Percentiles rank a stretch among this genome's conserved stretches.
These are phyloP conservation scores for Cryoendolithus antarcticus DNA, from an alignment of 2,329 filamentous ascomycete species.

Conservation along the genomic window DNA sequence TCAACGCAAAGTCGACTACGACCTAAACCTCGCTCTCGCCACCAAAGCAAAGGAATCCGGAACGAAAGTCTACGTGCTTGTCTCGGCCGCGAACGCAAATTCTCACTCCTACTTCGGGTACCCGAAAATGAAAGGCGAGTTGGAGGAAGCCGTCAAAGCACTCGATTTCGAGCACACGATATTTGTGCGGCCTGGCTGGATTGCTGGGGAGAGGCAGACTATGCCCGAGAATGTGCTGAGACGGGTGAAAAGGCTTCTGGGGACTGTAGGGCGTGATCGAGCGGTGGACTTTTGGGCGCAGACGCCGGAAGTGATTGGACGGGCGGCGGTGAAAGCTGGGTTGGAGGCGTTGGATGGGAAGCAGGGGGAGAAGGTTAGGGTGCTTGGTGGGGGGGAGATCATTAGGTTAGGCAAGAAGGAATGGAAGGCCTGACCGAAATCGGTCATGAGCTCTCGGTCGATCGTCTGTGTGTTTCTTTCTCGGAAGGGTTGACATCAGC, in stretches of 20 bases:
- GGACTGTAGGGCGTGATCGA: slow-evolving; percentile 36
- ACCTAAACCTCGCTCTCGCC: slow-evolving; percentile 70
- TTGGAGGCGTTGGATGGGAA: slow-evolving; percentile 39
- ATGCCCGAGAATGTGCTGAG: slow-evolving; percentile 45
- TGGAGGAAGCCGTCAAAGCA: slow-evolving; percentile 64
- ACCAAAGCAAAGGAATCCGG: slow-evolving; percentile 61
- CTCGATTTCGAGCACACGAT: slow-evolving; percentile 68
- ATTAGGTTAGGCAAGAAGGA: slow-evolving; percentile 50
- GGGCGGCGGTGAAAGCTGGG: slow-evolving; percentile 51
- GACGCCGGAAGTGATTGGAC: slow-evolving; percentile 60
- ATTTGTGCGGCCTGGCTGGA: slow-evolving; percentile 60
- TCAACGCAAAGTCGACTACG: slow-evolving; percentile 81
- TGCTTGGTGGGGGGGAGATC: slow-evolving; percentile 50
- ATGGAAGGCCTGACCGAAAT: no score
- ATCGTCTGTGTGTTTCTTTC: no score
- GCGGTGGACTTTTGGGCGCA: slow-evolving; percentile 58
- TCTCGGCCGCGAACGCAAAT: slow-evolving; percentile 48
- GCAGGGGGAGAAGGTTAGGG: slow-evolving; percentile 43
- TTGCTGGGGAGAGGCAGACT: slow-evolving; percentile 57
- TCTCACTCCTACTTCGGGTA: slow-evolving; percentile 44
- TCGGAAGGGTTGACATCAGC: no score
- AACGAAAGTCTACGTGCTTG: slow-evolving; percentile 62
- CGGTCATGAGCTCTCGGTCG: no score
- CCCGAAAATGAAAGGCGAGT: slow-evolving; percentile 67
- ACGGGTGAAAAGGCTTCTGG: slow-evolving; percentile 43